Conservation (phyloP, 202 grass and related monocot species). For the Schoenoplectus tabernaemontani region DNA sequence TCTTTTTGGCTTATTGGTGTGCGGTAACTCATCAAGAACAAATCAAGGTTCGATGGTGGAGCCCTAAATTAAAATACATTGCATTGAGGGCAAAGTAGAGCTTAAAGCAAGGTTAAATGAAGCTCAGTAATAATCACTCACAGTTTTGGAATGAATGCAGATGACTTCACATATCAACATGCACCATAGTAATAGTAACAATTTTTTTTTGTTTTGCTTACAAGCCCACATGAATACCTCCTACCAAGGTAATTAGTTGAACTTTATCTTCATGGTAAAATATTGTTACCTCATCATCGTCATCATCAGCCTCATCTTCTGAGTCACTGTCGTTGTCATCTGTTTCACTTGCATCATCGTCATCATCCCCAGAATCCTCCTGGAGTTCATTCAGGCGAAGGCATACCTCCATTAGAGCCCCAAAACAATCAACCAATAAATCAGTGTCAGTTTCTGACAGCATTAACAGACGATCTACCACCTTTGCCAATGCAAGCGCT, state of each 20-base stretch:
- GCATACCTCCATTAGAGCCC: conserved; percentile 63
- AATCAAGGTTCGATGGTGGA: not conserved
- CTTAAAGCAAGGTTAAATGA: not conserved
- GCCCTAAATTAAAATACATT: not conserved
- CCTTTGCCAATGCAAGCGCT: conserved; percentile 51
- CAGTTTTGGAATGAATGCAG: not conserved
- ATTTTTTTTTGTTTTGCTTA: not conserved
- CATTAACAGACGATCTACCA: conserved; percentile 41
- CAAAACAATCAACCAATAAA: conserved; percentile 48
- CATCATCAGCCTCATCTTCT: conserved; percentile 45
- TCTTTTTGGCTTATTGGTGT: not conserved
- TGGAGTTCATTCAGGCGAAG: conserved; percentile 57
- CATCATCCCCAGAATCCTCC: conserved; percentile 33
- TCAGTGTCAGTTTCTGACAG: conserved; percentile 31
- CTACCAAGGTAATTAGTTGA: not conserved
- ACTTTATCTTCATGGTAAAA: not conserved
- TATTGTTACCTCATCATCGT: conserved; percentile 26
- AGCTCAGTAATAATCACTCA: not conserved
- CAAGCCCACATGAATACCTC: not conserved
- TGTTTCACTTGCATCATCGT: conserved; percentile 37
- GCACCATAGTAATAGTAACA: not conserved
- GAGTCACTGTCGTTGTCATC: conserved; percentile 38
- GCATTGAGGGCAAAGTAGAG: not conserved
- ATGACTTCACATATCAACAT: not conserved
- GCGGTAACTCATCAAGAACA: not conserved